Base-by-base conservation (phyloP, 768 basidiomycete genomes). In the Phaeolepiota aurea region DNA sequence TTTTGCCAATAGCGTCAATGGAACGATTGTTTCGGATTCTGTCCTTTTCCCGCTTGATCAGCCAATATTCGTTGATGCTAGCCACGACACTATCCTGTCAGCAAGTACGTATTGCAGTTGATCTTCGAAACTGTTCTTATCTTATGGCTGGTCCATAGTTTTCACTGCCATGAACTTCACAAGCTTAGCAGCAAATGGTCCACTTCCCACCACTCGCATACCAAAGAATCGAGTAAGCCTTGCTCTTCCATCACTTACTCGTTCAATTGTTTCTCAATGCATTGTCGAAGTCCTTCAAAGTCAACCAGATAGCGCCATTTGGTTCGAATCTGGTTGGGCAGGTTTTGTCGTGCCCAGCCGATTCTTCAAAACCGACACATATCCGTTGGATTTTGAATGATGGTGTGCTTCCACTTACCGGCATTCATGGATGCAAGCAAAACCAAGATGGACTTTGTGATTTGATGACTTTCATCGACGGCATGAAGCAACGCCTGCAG, bases 331-430 rank as follows among this genome's bases (percentile, higher is more conserved):
- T 66, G 14, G 57, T 63, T 45, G 74, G 52, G 45, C 68, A 84
- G 65, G 79, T 48, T 49, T 70, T 46, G 46, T 65, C 44, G 65
- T 77, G 53, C 44, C 56, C 53, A 41, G 48, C 54, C 12, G 43
- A 9, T 9, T 9, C 48, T 22, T 42, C 44, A 5, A 49, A 43
- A 18, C 52, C 52, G 7, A 58, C 47, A 45, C 70, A 82, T 42
- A 80, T 87, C 42, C 72, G 84, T 5, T 68, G 82, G 57, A 70
- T 87, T 33, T 63, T 87, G 48, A 87, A 89, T 53, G 86, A 88
- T 48, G 86, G 71, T 0, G 76, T 79, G 1, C 66, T 82, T 2
- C 84, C 86, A 1, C 66, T 87, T 12, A 79, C 72, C 1, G 76
- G 79, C 5, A 67, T 87, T 39, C 62, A 62, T 3, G 80, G 78